Percentiles rank a stretch among this genome's conserved stretches.
phyloP scores from a whole-genome alignment of 2,329 filamentous ascomycete genomes.

The Myriosclerotinia duriaeana region DNA sequence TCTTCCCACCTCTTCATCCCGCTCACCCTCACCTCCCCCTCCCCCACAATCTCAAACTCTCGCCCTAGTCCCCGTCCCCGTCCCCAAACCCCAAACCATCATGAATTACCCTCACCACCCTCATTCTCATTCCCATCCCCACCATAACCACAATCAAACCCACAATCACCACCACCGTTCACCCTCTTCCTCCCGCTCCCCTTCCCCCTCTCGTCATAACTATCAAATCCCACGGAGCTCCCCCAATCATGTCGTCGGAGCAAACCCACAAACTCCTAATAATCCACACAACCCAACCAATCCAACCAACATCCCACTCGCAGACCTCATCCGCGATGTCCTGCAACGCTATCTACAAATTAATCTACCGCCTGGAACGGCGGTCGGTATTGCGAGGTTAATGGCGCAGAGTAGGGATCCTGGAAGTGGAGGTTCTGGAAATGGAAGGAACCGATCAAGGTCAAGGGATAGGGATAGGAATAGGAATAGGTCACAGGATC shows the following conservation, averaged over 20 bases:
- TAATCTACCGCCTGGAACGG: not conserved
- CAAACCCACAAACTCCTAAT: not conserved
- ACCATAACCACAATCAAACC: not conserved
- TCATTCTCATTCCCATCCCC: not conserved
- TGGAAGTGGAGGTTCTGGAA: not conserved
- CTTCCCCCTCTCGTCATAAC: not conserved
- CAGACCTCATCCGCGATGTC: not conserved
- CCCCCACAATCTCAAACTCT: not conserved
- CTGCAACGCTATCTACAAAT: conserved; percentile 16
- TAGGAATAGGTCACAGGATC: not conserved
- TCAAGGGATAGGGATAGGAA: not conserved
- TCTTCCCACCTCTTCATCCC: no score
- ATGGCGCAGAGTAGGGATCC: not conserved
- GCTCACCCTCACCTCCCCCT: not conserved
- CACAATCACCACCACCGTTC: not conserved
- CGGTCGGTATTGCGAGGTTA: not conserved
- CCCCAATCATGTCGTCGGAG: no score
- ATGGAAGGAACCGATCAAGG: not conserved
- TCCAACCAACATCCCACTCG: not conserved
- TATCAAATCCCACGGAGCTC: not conserved
- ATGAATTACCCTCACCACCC: not conserved
- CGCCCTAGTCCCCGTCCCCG: not conserved
- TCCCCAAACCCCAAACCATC: not conserved
- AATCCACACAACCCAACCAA: not conserved
- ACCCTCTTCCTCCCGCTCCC: not conserved